Evolutionary conservation across 306 rosid species (phyloP).

Genomic region (Dryas alaskensis): DNA sequence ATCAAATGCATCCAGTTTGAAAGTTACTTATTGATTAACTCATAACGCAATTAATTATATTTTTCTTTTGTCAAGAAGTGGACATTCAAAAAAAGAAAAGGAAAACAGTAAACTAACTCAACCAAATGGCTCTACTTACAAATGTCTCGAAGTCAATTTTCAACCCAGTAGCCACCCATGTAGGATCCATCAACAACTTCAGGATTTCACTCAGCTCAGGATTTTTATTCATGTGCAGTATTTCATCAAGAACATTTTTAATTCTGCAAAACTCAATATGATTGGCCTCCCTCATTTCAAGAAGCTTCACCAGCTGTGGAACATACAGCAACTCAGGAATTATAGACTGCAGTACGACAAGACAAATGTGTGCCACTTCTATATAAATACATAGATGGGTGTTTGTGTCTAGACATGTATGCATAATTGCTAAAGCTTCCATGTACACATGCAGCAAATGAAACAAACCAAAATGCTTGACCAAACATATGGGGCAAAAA

Average conservation of each 20-base stretch:
- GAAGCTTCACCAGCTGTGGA: constrained; percentile 90
- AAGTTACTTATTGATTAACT: not conserved
- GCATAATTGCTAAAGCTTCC: not conserved
- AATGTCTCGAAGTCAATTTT: constrained; percentile 69
- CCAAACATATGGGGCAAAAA: not conserved
- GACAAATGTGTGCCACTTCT: not conserved
- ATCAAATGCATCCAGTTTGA: not conserved
- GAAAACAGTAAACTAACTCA: not conserved
- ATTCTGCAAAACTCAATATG: constrained; percentile 92
- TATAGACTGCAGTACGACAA: constrained; percentile 2
- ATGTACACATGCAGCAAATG: constrained; percentile 4
- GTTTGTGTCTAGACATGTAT: not conserved
- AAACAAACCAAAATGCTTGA: not conserved
- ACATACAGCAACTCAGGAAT: constrained; percentile 27
- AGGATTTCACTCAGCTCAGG: constrained; percentile 66
- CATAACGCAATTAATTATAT: constrained; percentile 1
- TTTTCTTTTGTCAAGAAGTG: constrained; percentile 5
- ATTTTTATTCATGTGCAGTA: constrained; percentile 64
- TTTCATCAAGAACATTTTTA: constrained; percentile 80
- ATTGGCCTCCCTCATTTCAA: constrained; percentile 91
- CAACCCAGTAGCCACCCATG: constrained; percentile 90
- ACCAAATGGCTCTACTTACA: constrained; percentile 49
- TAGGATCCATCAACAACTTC: constrained; percentile 74
- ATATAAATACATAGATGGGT: not conserved
- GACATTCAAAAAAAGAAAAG: not conserved